Percentiles rank a stretch among this genome's conserved stretches.
Evolutionary conservation across 225 moss, liverwort and hornwort species (phyloP).

Genomic region (Polytrichum commune): DNA sequence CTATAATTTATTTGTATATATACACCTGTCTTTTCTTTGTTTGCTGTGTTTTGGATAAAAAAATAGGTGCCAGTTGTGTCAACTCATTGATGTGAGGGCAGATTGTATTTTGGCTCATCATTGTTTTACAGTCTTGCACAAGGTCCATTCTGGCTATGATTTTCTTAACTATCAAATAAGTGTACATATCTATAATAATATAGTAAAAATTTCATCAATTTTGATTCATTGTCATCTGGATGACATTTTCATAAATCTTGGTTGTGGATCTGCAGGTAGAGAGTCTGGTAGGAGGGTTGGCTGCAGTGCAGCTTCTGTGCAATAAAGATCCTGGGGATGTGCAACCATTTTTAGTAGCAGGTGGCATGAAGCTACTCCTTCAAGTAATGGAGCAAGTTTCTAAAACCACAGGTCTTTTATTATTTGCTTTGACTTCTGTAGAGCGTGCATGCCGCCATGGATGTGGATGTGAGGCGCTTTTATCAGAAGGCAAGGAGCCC

Average conservation of each 20-base stretch:
- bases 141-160: too few relatives aligned
- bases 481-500: slow-evolving; percentile 30
- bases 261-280: slow-evolving; percentile 61
- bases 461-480: slow-evolving; percentile 75
- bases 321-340: slow-evolving; percentile 55
- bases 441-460: slow-evolving; percentile 73
- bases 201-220: too few relatives aligned
- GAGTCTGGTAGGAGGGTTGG: slow-evolving; percentile 84
- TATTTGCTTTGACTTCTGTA: slow-evolving; percentile 74
- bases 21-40: too few relatives aligned
- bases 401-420: slow-evolving; percentile 59
- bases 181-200: too few relatives aligned
- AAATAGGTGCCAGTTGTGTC: too few relatives aligned
- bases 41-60: too few relatives aligned
- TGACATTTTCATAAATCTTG: background rate
- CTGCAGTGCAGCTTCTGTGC: slow-evolving; percentile 91
- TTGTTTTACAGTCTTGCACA: too few relatives aligned
- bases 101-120: too few relatives aligned
- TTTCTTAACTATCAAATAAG: too few relatives aligned
- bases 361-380: slow-evolving; percentile 67
- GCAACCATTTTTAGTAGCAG: slow-evolving; percentile 62
- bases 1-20: too few relatives aligned
- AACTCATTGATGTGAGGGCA: too few relatives aligned
- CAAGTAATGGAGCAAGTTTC: slow-evolving; percentile 73
- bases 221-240: too few relatives aligned